Percentiles rank a stretch among this genome's conserved stretches.
Evolutionary conservation across 179 eudicot genomes (phyloP).

Genomic region (Beta lomatogona): DNA sequence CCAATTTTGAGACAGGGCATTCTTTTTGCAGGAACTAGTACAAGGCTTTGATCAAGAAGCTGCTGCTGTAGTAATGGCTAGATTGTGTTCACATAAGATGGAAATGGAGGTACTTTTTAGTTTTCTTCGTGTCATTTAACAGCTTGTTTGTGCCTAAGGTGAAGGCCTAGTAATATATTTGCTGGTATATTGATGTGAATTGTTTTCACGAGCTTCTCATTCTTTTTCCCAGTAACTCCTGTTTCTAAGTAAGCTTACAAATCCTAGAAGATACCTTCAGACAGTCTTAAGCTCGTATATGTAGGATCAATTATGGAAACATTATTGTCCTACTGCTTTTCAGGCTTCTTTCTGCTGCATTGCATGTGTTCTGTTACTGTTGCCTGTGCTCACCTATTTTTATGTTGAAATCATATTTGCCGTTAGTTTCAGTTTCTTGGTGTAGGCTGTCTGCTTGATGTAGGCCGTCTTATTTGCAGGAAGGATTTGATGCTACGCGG

Average conservation of each 20-base stretch:
- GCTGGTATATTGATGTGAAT: neutral
- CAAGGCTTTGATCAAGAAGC: conserved; percentile 99
- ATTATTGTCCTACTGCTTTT: neutral
- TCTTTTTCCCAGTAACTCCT: neutral
- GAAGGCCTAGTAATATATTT: neutral
- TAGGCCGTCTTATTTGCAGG: conserved; percentile 50
- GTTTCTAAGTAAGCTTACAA: neutral
- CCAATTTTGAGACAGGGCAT: conserved; percentile 21
- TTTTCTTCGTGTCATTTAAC: neutral
- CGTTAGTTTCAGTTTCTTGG: neutral
- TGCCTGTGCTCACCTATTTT: neutral
- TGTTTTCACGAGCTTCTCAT: conserved; percentile 10
- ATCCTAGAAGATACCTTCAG: no score
- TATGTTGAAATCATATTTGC: neutral
- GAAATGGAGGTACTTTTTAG: conserved; percentile 81
- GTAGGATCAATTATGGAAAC: neutral
- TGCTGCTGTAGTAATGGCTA: conserved; percentile 94
- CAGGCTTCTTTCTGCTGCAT: neutral
- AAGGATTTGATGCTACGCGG: conserved; percentile 93
- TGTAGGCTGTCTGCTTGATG: neutral
- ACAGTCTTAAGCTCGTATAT: neutral
- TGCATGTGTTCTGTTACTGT: neutral
- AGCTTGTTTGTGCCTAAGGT: neutral
- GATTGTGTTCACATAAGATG: conserved; percentile 92
- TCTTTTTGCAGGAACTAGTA: conserved; percentile 67